A percentile compares a stretch with the other conserved stretches of the same genome.
Evolutionary conservation across 257 asterid species (phyloP).

Genomic region (Echites panduratus): DNA sequence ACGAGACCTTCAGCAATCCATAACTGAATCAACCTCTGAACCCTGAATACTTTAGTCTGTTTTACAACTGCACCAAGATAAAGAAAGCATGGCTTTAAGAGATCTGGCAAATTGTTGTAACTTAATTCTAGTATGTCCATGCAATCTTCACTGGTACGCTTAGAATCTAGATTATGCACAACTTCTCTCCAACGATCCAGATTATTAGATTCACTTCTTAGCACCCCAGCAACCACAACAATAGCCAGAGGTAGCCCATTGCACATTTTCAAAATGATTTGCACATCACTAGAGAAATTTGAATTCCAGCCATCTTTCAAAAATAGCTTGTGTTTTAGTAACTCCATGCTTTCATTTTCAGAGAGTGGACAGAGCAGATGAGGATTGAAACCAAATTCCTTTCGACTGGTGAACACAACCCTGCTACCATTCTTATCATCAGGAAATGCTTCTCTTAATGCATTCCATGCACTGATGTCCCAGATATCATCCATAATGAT

Average conservation of each 20-base stretch:
- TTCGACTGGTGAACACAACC: slow-evolving; percentile 10
- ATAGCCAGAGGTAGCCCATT: slow-evolving; percentile 9
- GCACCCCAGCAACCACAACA: neutral
- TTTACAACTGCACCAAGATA: slow-evolving; percentile 12
- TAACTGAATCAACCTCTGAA: neutral
- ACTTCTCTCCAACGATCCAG: neutral
- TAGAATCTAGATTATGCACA: slow-evolving; percentile 1
- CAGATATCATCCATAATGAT: neutral
- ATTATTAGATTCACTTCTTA: neutral
- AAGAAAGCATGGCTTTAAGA: slow-evolving; percentile 15
- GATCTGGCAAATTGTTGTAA: slow-evolving; percentile 3
- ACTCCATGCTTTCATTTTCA: slow-evolving; percentile 6
- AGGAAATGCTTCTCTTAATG: slow-evolving; percentile 5
- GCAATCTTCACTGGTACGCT: neutral
- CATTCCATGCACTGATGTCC: neutral
- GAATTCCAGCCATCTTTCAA: neutral
- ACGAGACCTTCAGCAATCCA: slow-evolving; percentile 20
- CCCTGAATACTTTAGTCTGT: neutral
- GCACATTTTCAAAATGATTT: neutral
- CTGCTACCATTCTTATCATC: slow-evolving; percentile 12
- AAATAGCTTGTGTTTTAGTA: neutral
- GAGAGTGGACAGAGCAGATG: neutral
- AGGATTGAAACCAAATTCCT: neutral
- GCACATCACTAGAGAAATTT: neutral
- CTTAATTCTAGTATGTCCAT: slow-evolving; percentile 3